Base-by-base conservation (phyloP, 441 rosid genomes). In the Eugenia klotzschiana region DNA sequence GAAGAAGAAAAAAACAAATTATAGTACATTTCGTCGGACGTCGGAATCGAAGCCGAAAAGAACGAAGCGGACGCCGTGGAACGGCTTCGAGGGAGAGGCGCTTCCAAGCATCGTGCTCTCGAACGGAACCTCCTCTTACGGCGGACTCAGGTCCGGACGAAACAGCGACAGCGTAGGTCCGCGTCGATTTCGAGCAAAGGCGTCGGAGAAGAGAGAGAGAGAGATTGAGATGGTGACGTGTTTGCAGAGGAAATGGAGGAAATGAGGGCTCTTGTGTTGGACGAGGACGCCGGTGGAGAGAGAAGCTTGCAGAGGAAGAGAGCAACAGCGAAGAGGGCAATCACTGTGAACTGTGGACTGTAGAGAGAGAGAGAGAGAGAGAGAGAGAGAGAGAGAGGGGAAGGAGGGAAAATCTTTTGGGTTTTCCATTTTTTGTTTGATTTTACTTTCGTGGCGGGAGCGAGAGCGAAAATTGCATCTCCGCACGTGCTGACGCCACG, bases 11-110 rank as follows among this genome's bases (percentile, higher is more conserved):
- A 23, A n/a, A 74, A 25, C 29, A 80, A 81, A 25, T 26, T 16
- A 14, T 3, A n/a, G 22, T 8, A 92, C 98, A 87, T 89, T 51
- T 86, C 83, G 85, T 50, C 79, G 91, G 43, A 40, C 81, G 84
- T 84, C 27, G 81, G 92, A 80, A 60, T 92, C 92, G 90, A 97
- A 92, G 58, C 98, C 98, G 60, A 84, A 84, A 82, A 97, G 95
- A 69, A 89, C 87, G 89, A 97, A 95, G 82, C 91, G 90, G 82
- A 95, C 89, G 83, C 96, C 95, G 25, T 85, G 69, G 88, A 95
- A 94, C 82, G 91, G 80, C 80, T 86, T 89, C 53, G 93, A 85
- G 25, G 90, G 84, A 77, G 85, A 80, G 51, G 80, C 56, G 22
- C 84, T 80, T 25, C 90, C 93, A 86, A 83, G 46, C 91, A 89